Conservation (phyloP, 164 flowering plant genomes). For the Buxus sempervirens region DNA sequence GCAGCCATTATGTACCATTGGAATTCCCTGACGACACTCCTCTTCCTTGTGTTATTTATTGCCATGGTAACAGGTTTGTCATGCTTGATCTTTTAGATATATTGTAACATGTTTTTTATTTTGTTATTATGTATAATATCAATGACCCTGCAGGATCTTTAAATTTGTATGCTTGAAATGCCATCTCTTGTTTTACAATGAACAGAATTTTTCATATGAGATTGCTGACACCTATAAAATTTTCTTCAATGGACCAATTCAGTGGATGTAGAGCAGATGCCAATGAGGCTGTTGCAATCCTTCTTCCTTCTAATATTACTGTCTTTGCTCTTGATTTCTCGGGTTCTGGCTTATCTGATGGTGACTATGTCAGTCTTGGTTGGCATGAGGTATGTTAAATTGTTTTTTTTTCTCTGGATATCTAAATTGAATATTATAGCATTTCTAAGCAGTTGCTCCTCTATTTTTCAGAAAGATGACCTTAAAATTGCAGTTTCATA, state of each 20-base stretch:
- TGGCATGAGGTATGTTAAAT: conserved; percentile 83
- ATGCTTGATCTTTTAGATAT: background rate
- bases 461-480: conserved; percentile 69
- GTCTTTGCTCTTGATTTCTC: conserved; percentile 96
- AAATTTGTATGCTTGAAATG: background rate
- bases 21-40: conserved; percentile 56
- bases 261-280: conserved; percentile 98
- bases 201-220: background rate
- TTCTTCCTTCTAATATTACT: conserved; percentile 91
- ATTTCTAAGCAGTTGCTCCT: conserved; percentile 10
- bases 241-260: conserved; percentile 18
- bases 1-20: conserved; percentile 89
- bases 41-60: conserved; percentile 95
- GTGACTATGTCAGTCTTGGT: conserved; percentile 92
- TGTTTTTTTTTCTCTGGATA: background rate
- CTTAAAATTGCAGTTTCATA: conserved; percentile 70
- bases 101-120: background rate
- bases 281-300: conserved; percentile 84
- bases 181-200: background rate
- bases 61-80: conserved; percentile 90
- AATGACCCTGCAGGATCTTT: background rate
- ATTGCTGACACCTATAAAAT: conserved; percentile 6
- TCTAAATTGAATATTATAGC: background rate
- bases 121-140: background rate
- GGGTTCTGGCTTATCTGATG: conserved; percentile 94